These are phyloP conservation scores for Acanthamoeba triangularis DNA, from an alignment of 208 protist species.

Conservation along the genomic window DNA sequence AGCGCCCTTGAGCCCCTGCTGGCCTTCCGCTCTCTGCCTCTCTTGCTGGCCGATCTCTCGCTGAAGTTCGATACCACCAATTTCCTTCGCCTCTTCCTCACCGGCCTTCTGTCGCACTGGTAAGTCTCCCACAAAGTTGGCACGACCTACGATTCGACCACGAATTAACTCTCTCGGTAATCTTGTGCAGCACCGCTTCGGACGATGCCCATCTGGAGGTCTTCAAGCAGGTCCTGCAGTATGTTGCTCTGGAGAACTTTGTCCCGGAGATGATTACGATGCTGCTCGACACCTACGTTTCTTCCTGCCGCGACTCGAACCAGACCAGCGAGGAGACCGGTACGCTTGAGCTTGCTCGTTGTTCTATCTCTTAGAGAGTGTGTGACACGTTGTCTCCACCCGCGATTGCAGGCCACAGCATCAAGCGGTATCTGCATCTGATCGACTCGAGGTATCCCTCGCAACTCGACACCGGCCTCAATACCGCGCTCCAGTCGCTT, in stretches of 20 bases:
- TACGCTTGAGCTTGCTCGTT: not conserved
- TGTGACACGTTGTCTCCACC: not conserved
- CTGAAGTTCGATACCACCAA: slow-evolving; percentile 65
- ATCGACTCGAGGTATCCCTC: slow-evolving; percentile 35
- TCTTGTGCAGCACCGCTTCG: not conserved
- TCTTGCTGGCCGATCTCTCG: slow-evolving; percentile 4
- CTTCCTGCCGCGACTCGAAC: not conserved
- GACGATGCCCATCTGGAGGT: not conserved
- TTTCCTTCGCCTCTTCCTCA: slow-evolving; percentile 63
- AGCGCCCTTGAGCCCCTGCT: slow-evolving; percentile 9
- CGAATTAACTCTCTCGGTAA: not conserved
- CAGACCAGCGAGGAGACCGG: not conserved
- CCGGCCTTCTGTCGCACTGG: slow-evolving; percentile 22
- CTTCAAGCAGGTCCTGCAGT: slow-evolving; percentile 49
- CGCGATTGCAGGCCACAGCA: not conserved
- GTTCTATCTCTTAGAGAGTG: not conserved
- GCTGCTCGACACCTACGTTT: slow-evolving; percentile 28
- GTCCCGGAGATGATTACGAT: slow-evolving; percentile 18
- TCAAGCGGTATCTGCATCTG: slow-evolving; percentile 19
- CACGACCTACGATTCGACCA: not conserved
- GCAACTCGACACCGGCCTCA: slow-evolving; percentile 57
- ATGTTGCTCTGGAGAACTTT: slow-evolving; percentile 21
- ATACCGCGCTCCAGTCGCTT: slow-evolving; percentile 24
- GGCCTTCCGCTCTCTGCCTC: slow-evolving; percentile 10
- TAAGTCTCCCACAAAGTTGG: not conserved